phyloP scores from a whole-genome alignment of 2,329 filamentous ascomycete genomes.

The Alternaria burnsii region DNA sequence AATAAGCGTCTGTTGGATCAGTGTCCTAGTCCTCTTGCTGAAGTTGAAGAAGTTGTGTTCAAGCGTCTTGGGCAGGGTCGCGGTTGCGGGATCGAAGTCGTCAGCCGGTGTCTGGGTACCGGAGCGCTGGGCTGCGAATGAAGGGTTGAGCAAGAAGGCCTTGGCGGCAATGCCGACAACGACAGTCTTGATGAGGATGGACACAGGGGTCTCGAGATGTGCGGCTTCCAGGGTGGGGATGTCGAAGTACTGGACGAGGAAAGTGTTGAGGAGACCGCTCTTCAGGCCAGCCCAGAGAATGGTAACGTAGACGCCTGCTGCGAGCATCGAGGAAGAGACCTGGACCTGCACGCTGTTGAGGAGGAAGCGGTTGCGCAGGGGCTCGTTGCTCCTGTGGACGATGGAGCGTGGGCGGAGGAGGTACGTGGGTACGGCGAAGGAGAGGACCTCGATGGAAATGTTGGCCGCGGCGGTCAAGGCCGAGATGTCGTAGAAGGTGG shows the following conservation, averaged over 20 bases:
- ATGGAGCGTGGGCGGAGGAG: slow-evolving; percentile 74
- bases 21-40: slow-evolving; percentile 69
- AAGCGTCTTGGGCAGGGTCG: slow-evolving; percentile 74
- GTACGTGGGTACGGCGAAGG: slow-evolving; percentile 76
- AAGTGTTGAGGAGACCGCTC: slow-evolving; percentile 71
- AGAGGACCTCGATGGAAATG: slow-evolving; percentile 72
- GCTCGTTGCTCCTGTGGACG: slow-evolving; percentile 66
- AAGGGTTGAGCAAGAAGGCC: slow-evolving; percentile 79
- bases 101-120: slow-evolving; percentile 58
- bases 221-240: slow-evolving; percentile 74
- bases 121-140: slow-evolving; percentile 63
- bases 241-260: slow-evolving; percentile 78
- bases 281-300: slow-evolving; percentile 73
- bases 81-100: slow-evolving; percentile 70
- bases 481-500: slow-evolving; percentile 78
- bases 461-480: slow-evolving; percentile 67
- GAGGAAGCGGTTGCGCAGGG: slow-evolving; percentile 54
- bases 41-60: slow-evolving; percentile 77
- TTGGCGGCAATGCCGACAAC: slow-evolving; percentile 76
- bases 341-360: slow-evolving; percentile 48
- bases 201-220: slow-evolving; percentile 65
- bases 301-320: slow-evolving; percentile 78
- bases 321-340: slow-evolving; percentile 71
- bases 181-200: slow-evolving; percentile 64
- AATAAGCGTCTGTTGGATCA: slow-evolving; percentile 63